Percentiles rank a stretch among this genome's conserved stretches.
These are phyloP conservation scores for Populus hybrid DNA, from an alignment of 441 rosid species.

Conservation along the genomic window DNA sequence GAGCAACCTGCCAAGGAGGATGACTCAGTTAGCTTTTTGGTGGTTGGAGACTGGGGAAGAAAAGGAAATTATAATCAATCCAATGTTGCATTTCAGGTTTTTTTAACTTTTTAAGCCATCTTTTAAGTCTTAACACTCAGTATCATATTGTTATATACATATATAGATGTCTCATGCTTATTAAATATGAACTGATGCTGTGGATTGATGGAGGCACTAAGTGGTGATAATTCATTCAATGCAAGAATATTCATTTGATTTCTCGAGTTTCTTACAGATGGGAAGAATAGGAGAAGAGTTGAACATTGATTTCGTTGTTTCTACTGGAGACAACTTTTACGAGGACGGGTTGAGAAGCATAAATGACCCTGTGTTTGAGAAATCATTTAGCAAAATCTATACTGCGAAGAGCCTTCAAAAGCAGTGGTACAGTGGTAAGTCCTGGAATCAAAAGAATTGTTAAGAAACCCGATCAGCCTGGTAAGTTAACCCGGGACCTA, in stretches of 20 bases:
- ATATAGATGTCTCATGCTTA: background rate
- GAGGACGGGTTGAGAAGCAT: conserved; percentile 24
- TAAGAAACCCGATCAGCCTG: background rate
- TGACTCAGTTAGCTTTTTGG: background rate
- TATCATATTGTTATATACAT: background rate
- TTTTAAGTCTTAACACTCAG: no score
- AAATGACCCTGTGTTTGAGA: conserved; percentile 21
- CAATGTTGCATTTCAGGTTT: background rate
- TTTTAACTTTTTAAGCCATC: background rate
- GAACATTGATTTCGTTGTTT: conserved; percentile 25
- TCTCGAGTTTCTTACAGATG: conserved; percentile 18
- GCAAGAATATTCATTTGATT: background rate
- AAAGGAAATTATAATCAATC: background rate
- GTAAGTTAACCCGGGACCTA: background rate
- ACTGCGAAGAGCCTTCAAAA: conserved; percentile 29
- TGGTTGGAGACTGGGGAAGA: background rate
- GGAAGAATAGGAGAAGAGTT: conserved; percentile 28
- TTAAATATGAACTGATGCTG: background rate
- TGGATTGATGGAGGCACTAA: no score
- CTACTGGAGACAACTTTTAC: conserved; percentile 38
- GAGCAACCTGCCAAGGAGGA: background rate
- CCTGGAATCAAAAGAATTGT: background rate
- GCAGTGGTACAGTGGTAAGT: conserved; percentile 35
- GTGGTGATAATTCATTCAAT: no score
- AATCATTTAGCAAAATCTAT: conserved; percentile 33